These are phyloP conservation scores for Arabis hirsuta DNA, from an alignment of 345 rosid genomes.

Conservation along the genomic window DNA sequence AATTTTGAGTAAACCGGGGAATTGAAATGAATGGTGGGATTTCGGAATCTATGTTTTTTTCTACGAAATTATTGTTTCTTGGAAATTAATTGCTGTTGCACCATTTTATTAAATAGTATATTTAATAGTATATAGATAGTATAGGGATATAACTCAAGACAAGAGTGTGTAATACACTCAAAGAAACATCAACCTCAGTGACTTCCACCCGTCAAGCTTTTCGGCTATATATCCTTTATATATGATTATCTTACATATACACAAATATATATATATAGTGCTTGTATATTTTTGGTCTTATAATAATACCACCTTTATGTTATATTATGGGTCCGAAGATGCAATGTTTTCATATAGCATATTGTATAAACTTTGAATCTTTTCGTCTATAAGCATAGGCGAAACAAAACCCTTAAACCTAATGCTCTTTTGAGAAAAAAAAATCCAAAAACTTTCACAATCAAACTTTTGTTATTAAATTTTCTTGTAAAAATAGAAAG, in stretches of 20 bases:
- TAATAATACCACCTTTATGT: conserved; percentile 23
- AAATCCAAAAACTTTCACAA: background rate
- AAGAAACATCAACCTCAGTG: conserved; percentile 64
- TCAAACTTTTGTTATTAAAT: conserved; percentile 6
- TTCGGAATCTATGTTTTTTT: conserved; percentile 34
- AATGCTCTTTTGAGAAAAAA: background rate
- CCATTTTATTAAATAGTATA: conserved; percentile 37
- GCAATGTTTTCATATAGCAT: background rate
- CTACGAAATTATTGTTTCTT: conserved; percentile 41
- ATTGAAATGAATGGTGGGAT: conserved; percentile 22
- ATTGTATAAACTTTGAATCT: background rate
- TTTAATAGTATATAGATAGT: conserved; percentile 39
- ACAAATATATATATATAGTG: conserved; percentile 19
- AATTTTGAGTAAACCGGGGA: conserved; percentile 18
- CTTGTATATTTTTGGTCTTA: conserved; percentile 18
- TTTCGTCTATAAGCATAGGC: conserved; percentile 20
- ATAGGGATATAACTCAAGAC: conserved; percentile 35
- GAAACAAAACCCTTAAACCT: conserved; percentile 27
- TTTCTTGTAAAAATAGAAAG: conserved; percentile 39
- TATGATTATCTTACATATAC: conserved; percentile 30
- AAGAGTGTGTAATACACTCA: conserved; percentile 88
- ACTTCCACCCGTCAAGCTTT: conserved; percentile 85
- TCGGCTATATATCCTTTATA: conserved; percentile 57
- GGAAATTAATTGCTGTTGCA: conserved; percentile 31
- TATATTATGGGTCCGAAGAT: background rate